phyloP scores from a whole-genome alignment of 2,329 filamentous ascomycete species.

The Endocalyx cinctus region DNA sequence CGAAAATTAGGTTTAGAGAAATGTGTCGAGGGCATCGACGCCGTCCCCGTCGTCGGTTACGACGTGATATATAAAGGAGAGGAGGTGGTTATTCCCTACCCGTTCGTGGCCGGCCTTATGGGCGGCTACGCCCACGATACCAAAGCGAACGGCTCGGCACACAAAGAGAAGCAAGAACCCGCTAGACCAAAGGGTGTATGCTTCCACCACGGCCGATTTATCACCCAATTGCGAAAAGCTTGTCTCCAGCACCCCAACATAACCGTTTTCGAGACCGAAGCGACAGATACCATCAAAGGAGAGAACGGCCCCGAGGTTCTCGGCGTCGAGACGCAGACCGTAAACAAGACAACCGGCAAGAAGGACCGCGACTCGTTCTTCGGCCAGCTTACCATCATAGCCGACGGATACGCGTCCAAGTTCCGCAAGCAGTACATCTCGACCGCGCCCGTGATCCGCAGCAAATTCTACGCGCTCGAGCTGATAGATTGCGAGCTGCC shows the following conservation, averaged over 20 bases:
- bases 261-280: conserved; percentile 86
- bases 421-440: conserved; percentile 78
- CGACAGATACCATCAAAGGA: conserved; percentile 68
- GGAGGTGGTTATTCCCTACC: conserved; percentile 74
- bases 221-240: conserved; percentile 72
- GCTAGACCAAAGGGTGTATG: conserved; percentile 64
- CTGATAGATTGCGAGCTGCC: conserved; percentile 83
- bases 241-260: conserved; percentile 77
- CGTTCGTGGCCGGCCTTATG: conserved; percentile 40
- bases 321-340: conserved; percentile 73
- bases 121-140: conserved; percentile 18
- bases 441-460: conserved; percentile 64
- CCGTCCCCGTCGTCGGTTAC: conserved; percentile 78
- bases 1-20: conserved; percentile 73
- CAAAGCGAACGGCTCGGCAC: conserved; percentile 25
- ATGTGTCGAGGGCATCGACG: conserved; percentile 85
- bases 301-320: conserved; percentile 67
- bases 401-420: conserved; percentile 88
- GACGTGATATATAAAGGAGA: conserved; percentile 78
- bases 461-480: conserved; percentile 91
- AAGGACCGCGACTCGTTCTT: conserved; percentile 75
- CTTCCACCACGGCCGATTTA: conserved; percentile 95
- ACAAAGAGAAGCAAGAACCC: conserved; percentile 22
- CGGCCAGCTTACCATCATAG: conserved; percentile 79
- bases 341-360: conserved; percentile 48